Evolutionary conservation across 345 rosid genomes (phyloP).

Genomic region (Pistacia vera): DNA sequence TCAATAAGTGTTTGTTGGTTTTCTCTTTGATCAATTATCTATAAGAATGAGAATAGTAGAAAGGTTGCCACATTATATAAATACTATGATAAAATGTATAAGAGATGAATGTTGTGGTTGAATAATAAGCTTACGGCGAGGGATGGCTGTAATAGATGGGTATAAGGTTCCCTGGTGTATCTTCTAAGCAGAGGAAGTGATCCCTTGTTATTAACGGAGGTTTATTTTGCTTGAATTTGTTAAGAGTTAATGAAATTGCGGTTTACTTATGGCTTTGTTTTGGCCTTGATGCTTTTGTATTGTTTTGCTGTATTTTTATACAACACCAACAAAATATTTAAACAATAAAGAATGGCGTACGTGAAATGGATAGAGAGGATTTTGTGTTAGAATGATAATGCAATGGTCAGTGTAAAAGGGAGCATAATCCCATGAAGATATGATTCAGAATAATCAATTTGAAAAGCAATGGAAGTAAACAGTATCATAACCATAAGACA

Average conservation of each 20-base stretch:
- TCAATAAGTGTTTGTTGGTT: too few relatives aligned
- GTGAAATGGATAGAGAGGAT: constrained; percentile 9
- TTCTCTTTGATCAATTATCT: too few relatives aligned
- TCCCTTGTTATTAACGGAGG: not conserved
- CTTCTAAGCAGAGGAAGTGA: not conserved
- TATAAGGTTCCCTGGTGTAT: not conserved
- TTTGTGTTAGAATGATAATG: constrained; percentile 2
- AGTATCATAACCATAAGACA: too few relatives aligned
- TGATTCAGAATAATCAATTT: too few relatives aligned
- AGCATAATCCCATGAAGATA: not conserved
- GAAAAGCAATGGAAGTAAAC: too few relatives aligned
- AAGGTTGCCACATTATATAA: too few relatives aligned
- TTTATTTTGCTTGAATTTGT: constrained; percentile 6
- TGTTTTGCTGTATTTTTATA: not conserved
- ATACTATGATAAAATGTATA: too few relatives aligned
- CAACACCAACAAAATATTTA: not conserved
- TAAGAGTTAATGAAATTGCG: not conserved
- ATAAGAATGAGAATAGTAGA: too few relatives aligned
- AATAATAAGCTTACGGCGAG: too few relatives aligned
- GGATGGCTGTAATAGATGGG: not conserved
- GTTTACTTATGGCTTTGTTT: not conserved
- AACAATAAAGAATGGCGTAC: not conserved
- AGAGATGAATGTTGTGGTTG: too few relatives aligned
- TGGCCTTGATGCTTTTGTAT: too few relatives aligned
- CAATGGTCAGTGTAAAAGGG: not conserved